These are phyloP conservation scores for Exophiala sideris DNA, from an alignment of 2,329 filamentous ascomycete genomes.

Conservation along the genomic window DNA sequence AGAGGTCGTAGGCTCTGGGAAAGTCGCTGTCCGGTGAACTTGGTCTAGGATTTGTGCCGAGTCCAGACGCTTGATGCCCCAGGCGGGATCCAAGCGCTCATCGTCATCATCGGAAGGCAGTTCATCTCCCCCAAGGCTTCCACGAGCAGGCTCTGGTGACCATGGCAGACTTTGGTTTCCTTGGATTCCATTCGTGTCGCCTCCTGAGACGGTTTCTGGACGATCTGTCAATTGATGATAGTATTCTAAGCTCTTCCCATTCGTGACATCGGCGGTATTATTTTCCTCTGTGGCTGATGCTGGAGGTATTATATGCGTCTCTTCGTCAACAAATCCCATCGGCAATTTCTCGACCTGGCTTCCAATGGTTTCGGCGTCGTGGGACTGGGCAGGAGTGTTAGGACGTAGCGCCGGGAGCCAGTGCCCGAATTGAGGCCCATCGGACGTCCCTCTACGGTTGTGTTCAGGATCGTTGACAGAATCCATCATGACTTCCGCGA, in stretches of 20 bases:
- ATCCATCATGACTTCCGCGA: conserved; percentile 9
- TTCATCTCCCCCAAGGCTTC: conserved; percentile 14
- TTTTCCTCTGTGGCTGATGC: background rate
- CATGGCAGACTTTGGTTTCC: background rate
- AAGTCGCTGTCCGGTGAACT: conserved; percentile 26
- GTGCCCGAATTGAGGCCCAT: conserved; percentile 32
- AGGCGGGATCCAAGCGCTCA: conserved; percentile 27
- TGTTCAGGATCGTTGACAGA: conserved; percentile 1
- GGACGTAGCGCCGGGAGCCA: conserved; percentile 58
- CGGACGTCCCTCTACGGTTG: conserved; percentile 5
- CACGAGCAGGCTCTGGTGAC: background rate
- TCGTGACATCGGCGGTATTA: background rate
- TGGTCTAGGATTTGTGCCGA: conserved; percentile 22
- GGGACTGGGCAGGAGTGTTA: conserved; percentile 32
- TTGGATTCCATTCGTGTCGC: background rate
- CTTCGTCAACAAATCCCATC: background rate
- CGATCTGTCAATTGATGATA: background rate
- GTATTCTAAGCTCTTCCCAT: too few species aligned
- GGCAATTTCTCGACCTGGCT: background rate
- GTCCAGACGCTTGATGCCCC: conserved; percentile 25
- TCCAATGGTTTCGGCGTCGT: background rate
- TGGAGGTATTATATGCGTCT: conserved; percentile 9
- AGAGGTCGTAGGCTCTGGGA: conserved; percentile 17
- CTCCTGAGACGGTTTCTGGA: too few species aligned
- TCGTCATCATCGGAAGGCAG: conserved; percentile 22